These are phyloP conservation scores for Spizellomyces sp. DNA, from an alignment of 192 early-diverging fungal genomes.

Conservation along the genomic window DNA sequence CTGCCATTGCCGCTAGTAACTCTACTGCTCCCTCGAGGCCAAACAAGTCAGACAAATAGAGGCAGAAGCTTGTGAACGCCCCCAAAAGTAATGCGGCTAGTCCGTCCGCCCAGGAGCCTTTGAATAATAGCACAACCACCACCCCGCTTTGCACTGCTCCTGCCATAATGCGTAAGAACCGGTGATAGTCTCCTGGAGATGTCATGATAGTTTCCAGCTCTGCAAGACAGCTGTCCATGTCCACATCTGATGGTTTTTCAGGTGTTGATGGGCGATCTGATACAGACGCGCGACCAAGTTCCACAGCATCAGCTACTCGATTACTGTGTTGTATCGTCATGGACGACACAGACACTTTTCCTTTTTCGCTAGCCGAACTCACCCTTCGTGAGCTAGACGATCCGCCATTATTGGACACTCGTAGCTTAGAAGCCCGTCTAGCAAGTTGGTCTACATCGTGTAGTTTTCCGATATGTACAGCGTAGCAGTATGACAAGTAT, in stretches of 20 bases:
- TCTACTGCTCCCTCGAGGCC: conserved; percentile 18
- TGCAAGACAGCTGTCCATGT: conserved; percentile 14
- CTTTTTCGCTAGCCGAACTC: background rate
- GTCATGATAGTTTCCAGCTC: conserved; percentile 16
- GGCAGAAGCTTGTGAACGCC: background rate
- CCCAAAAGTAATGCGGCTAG: conserved; percentile 19
- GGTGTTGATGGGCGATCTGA: background rate
- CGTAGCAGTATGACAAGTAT: conserved; percentile 17
- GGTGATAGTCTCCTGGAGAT: conserved; percentile 24
- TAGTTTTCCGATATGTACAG: conserved; percentile 25
- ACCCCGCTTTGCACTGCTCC: conserved; percentile 9
- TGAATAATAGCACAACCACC: conserved; percentile 27
- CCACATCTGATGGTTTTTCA: background rate
- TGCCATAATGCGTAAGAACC: conserved; percentile 16
- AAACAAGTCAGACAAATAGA: conserved; percentile 16
- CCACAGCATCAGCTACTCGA: background rate
- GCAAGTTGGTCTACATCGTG: conserved; percentile 27
- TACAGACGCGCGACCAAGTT: conserved; percentile 3
- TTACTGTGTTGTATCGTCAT: background rate
- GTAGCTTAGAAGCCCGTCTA: conserved; percentile 10
- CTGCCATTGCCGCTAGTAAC: conserved; percentile 16
- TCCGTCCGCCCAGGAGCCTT: conserved; percentile 31
- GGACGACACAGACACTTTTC: background rate
- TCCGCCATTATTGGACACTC: background rate
- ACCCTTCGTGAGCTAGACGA: background rate